These are phyloP conservation scores for Pelargonium australe DNA, from an alignment of 441 rosid genomes.

Conservation along the genomic window DNA sequence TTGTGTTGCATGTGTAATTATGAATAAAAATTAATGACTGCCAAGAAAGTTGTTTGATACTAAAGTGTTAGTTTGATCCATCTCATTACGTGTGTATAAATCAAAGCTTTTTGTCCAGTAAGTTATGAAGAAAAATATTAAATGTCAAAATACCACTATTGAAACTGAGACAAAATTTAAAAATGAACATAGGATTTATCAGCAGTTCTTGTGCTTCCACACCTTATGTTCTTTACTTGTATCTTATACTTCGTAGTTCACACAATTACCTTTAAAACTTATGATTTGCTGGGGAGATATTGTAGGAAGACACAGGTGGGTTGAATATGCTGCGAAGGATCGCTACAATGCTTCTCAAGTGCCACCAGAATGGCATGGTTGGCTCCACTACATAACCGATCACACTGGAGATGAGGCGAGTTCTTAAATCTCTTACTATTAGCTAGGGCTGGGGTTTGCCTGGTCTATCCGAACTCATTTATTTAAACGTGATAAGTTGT, in stretches of 20 bases:
- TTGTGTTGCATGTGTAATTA: too few species aligned
- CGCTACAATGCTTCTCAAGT: conserved; percentile 98
- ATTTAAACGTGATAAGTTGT: too few species aligned
- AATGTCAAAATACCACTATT: too few species aligned
- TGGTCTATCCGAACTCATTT: too few species aligned
- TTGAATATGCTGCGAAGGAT: conserved; percentile 73
- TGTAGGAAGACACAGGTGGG: conserved; percentile 93
- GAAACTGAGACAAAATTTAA: too few species aligned
- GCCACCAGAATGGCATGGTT: conserved; percentile 98
- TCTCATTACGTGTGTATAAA: too few species aligned
- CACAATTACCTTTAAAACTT: conserved; percentile 2
- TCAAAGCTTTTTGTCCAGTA: too few species aligned
- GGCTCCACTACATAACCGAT: conserved; percentile 93
- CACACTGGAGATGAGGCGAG: conserved; percentile 92
- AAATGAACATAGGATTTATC: background rate
- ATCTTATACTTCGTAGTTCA: background rate
- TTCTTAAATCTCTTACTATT: background rate
- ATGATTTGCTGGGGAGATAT: conserved; percentile 13
- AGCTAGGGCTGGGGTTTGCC: too few species aligned
- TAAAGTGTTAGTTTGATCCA: too few species aligned
- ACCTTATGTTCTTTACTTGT: background rate
- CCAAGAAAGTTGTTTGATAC: too few species aligned
- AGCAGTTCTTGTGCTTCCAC: background rate
- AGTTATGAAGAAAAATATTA: too few species aligned
- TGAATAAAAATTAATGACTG: too few species aligned